Base-by-base conservation (phyloP, 805 yeast species). In the Cyberlindnera meyerae region DNA sequence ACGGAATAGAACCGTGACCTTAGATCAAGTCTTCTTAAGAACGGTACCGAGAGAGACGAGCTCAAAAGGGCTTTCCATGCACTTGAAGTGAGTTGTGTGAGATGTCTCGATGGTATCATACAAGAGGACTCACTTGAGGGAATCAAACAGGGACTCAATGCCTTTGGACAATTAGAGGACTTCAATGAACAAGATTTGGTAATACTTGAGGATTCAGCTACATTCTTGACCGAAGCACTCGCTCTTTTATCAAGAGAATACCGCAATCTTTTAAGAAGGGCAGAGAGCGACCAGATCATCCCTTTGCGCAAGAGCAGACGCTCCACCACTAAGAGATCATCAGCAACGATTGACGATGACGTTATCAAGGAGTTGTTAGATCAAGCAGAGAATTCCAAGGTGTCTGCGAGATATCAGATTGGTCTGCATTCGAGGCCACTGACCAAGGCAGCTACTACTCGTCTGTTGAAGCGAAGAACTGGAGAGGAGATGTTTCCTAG, bases 71-170 rank as follows among this genome's bases (percentile, higher is more conserved):
- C 38, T 2, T 36, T 40, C 33, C 38, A 40, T 31, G 27, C 44
- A 9, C 40, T 40, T 36, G 44, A 36, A 24, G 40, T 40, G 8
- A 33, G 38, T 18, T 40, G 44, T 27, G 40, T 40, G n/a, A 34
- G 40, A 8, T 40, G 40, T 18, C 44, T 40, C 30, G 40, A 40
- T 22, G 44, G 44, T 9, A 30, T 40, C 8, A 36, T 40, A 13
- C 40, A 40, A 20, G 40, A 40, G 29, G 44, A 40, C 7, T 40
- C 44, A 2, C 35, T 40, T 27, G 40, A 36, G 11, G 28, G 44
- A 3, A 40, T 40, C 18, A 40, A 40, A 15, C 38, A 36, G 18
- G 40, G 40, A 1, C 44, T 40, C 22, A 36, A 36, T 14, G 11
- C 43, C 5, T 35, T 40, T 17, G 29, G 20, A 1, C 26, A 11